Base-by-base conservation (phyloP, 345 rosid genomes). In the Populus nigra region DNA sequence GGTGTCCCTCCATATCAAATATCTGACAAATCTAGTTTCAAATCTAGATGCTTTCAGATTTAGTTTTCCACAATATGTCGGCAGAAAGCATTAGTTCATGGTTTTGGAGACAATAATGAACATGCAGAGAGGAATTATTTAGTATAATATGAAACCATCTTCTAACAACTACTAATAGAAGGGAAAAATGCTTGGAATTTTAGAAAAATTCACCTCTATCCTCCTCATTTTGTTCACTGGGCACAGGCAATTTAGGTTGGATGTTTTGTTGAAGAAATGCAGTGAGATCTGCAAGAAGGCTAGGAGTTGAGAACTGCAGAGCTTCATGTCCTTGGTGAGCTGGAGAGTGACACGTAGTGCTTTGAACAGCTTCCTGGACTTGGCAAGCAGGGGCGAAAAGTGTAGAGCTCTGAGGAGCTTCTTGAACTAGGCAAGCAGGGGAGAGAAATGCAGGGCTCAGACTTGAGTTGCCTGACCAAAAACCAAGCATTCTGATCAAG, bases 201-300 rank as follows among this genome's bases (percentile, higher is more conserved):
- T 16, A 29, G 3, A 50, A 72, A 76, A 27, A 71, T 1, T 68
- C 77, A 88, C 88, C 84, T 70, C 15, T 45, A 31, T 61, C 68
- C 43, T 72, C 68, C 29, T 63, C 67, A 57, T 36, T 62, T 78
- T 43, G 73, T 39, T 36, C 65, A 45, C 20, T 8, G 3, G 61
- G 41, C 45, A 41, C 27, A 10, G 36, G 69, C 47, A 70, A 23
- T 74, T 65, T 35, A 66, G 85, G 73, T 77, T 78, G 79, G 67
- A 75, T 53, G 27, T 73, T 68, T 29, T 72, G 73, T 31, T 73
- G 71, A 29, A 45, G 73, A 74, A 41, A 38, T n/a, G 76, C 79
- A 72, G 31, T 31, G 22, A 76, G 47, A 75, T 49, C 80, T 29
- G 80, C 71, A 23, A 33, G 76, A 9, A 18, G 53, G 65, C 66